Percentiles rank a stretch among this genome's conserved stretches.
phyloP scores from a whole-genome alignment of 2,329 filamentous ascomycete species.

The Trichoderma aggressivum region DNA sequence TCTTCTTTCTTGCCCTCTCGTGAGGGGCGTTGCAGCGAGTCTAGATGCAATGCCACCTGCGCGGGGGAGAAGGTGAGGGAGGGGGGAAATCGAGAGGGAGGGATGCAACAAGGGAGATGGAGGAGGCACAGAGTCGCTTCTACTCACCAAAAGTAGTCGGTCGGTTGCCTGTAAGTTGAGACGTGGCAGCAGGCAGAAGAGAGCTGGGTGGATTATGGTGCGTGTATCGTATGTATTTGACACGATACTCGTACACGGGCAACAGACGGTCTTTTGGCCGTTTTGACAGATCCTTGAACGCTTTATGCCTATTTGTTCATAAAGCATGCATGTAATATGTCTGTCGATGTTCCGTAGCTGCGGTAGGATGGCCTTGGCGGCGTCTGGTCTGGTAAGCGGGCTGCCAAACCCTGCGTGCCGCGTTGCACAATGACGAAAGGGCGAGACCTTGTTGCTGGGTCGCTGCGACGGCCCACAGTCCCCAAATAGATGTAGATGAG shows the following conservation, averaged over 20 bases:
- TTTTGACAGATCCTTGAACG: neutral
- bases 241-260: neutral
- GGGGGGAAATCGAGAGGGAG: neutral
- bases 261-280: neutral
- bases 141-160: neutral
- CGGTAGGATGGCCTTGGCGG: conserved; percentile 13
- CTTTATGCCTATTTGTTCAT: neutral
- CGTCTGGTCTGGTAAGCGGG: conserved; percentile 6
- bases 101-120: conserved; percentile 2
- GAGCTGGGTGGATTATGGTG: neutral
- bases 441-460: neutral
- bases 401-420: conserved; percentile 14
- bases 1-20: neutral
- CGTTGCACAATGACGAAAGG: conserved; percentile 16
- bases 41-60: conserved; percentile 13
- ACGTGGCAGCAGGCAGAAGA: neutral
- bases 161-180: neutral
- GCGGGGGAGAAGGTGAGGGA: conserved; percentile 2
- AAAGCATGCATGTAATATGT: conserved; percentile 11
- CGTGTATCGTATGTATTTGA: neutral
- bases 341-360: conserved; percentile 7
- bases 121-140: neutral
- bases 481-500: neutral
- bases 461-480: conserved; percentile 4
- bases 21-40: conserved; percentile 10